Evolutionary conservation across 345 rosid species (phyloP), one percentile per base, ranked within the genome.

Genomic region (Boechera stricta): DNA sequence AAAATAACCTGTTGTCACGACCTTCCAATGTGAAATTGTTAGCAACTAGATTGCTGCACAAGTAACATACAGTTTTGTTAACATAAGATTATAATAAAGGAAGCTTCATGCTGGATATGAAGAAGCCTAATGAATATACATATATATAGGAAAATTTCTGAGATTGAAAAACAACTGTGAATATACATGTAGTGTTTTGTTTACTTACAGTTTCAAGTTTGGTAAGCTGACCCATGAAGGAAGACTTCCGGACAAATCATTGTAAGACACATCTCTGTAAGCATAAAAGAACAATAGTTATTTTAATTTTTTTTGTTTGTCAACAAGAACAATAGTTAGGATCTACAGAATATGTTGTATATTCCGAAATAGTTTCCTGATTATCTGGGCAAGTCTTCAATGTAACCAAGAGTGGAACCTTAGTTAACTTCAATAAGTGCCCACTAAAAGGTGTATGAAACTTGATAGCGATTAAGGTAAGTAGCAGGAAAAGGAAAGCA

Each of bases 231-330:
- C 60, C 97, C 96, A 90, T 18, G 92, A 78, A 76, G 97, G 96
- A 72, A 88, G 69, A 76, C 44, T 84, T 16, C 93, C 93, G 1
- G 66, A 58, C 79, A 90, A 81, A 77, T 82, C 81, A 76, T 92
- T 92, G 81, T 90, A 90, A 0, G 96, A 87, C 28, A 87, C 82
- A 82, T 92, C 97, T 85, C 97, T 90, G 86, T 38, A 56, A 82
- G 51, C 3, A 59, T 29, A 16, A 58, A 18, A 18, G 21, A 18
- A 18, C 21, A 18, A 18, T 18, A 18, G 21, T 18, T 1, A 18
- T 18, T 18, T 18, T 18, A 18, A 18, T 18, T 18, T 18, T 18
- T 18, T 18, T 18, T 18, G 21, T 18, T 18, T 18, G 21, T 18
- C 21, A 18, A 18, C 21, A 67, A 24, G 6, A 15, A 56, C 8